Conservation (phyloP, 768 basidiomycete genomes). For the Russula lepida region DNA sequence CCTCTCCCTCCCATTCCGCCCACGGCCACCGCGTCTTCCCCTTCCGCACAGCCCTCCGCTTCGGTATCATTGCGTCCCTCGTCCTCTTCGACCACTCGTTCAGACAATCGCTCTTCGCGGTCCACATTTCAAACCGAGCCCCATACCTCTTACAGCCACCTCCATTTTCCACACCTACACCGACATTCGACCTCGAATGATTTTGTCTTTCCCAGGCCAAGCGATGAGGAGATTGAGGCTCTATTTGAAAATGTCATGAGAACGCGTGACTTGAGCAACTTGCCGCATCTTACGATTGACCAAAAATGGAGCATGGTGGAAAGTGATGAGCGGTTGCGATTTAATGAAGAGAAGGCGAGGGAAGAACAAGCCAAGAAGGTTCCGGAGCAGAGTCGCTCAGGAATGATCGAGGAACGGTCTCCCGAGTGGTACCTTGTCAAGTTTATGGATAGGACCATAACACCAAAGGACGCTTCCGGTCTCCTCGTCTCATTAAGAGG, state of each 20-base stretch:
- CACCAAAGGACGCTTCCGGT: conserved; percentile 67
- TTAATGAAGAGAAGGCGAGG: conserved; percentile 62
- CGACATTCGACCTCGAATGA: conserved; percentile 41
- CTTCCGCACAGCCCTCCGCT: conserved; percentile 11
- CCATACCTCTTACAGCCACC: conserved; percentile 47
- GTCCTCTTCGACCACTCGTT: conserved; percentile 35
- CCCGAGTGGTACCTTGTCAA: conserved; percentile 93
- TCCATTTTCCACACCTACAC: conserved; percentile 28
- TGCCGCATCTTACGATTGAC: conserved; percentile 55
- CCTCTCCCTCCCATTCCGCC: conserved; percentile 28
- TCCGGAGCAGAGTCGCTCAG: conserved; percentile 47
- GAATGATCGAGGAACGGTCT: conserved; percentile 51
- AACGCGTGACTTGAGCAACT: conserved; percentile 54
- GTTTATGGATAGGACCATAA: conserved; percentile 82
- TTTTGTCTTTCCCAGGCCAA: conserved; percentile 72
- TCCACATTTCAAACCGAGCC: conserved; percentile 51
- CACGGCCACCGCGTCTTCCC: conserved; percentile 22
- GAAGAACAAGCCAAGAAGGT: conserved; percentile 55
- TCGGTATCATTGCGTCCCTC: conserved; percentile 26
- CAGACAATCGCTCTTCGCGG: conserved; percentile 55
- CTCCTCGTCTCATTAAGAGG: conserved; percentile 73
- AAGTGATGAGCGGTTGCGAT: conserved; percentile 71
- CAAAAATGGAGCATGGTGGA: conserved; percentile 92
- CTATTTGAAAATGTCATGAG: conserved; percentile 73
- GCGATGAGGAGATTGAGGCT: conserved; percentile 68